Conservation (phyloP, 1,139 yeast genomes). For the Magnusiomyces fungicola region DNA sequence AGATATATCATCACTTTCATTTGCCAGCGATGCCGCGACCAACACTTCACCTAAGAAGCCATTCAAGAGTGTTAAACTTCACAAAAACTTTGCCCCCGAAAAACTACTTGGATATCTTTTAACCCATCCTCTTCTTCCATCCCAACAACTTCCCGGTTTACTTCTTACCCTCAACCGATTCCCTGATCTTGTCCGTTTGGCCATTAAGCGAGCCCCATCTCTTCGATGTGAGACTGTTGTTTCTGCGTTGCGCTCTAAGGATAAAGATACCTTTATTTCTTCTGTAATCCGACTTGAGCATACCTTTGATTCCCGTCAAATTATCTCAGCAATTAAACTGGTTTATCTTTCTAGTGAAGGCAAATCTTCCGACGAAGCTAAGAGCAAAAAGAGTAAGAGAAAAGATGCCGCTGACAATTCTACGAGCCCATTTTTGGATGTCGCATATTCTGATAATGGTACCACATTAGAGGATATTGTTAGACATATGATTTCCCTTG, state of each 20-base stretch:
- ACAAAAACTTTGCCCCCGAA: slow-evolving; percentile 41
- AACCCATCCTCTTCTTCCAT: slow-evolving; percentile 83
- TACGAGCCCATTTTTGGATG: not conserved
- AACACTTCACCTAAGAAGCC: not conserved
- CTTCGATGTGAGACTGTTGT: slow-evolving; percentile 58
- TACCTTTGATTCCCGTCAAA: slow-evolving; percentile 40
- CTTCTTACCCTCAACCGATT: slow-evolving; percentile 43
- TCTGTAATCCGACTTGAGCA: slow-evolving; percentile 57
- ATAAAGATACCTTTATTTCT: slow-evolving; percentile 60
- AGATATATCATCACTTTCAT: slow-evolving; percentile 7
- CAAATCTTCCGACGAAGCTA: not conserved
- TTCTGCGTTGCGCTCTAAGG: slow-evolving; percentile 43
- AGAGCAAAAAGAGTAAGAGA: not conserved
- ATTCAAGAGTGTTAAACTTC: slow-evolving; percentile 1
- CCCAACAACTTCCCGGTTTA: slow-evolving; percentile 47
- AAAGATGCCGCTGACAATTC: not conserved
- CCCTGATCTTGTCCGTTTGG: slow-evolving; percentile 68
- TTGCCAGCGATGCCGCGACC: slow-evolving; percentile 5
- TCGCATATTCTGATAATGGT: slow-evolving; percentile 4
- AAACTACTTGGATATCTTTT: slow-evolving; percentile 61
- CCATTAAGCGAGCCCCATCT: slow-evolving; percentile 66
- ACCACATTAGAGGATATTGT: slow-evolving; percentile 23
- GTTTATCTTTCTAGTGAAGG: slow-evolving; percentile 12
- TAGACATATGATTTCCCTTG: slow-evolving; percentile 36
- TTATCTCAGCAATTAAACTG: slow-evolving; percentile 22